These are phyloP conservation scores for Lactifluus rugatus DNA, from an alignment of 768 basidiomycete species.

Conservation along the genomic window DNA sequence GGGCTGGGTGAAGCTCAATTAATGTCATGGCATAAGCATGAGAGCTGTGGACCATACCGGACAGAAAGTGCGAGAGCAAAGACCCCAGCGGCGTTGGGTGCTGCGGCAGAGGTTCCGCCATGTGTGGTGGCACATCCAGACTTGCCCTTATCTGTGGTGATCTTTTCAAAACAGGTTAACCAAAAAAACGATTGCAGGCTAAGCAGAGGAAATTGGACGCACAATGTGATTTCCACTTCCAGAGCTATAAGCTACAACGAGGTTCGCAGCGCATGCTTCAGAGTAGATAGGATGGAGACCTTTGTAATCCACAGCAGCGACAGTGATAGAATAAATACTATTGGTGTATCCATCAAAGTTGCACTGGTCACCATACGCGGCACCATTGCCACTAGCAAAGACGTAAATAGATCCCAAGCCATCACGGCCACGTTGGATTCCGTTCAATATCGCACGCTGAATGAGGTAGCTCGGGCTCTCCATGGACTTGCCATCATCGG, in stretches of 20 bases:
- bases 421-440: constrained; percentile 77
- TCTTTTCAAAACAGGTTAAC: constrained; percentile 37
- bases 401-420: constrained; percentile 94
- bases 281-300: constrained; percentile 96
- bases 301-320: constrained; percentile 89
- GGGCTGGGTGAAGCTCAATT: constrained; percentile 41
- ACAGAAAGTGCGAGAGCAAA: constrained; percentile 84
- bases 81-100: constrained; percentile 91
- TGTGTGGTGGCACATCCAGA: constrained; percentile 72
- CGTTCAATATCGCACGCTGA: constrained; percentile 88
- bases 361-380: constrained; percentile 85
- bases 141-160: constrained; percentile 89
- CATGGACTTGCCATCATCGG: constrained; percentile 91
- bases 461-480: constrained; percentile 89
- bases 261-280: constrained; percentile 94
- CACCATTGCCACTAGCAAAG: constrained; percentile 97
- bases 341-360: constrained; percentile 99
- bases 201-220: constrained; percentile 26
- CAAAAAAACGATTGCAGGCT: constrained; percentile 2
- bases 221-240: constrained; percentile 92
- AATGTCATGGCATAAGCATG: not conserved
- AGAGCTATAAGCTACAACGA: constrained; percentile 93
- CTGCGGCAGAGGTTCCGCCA: constrained; percentile 96
- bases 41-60: constrained; percentile 40
- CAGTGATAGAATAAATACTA: constrained; percentile 91